Evolutionary conservation across 805 yeast species (phyloP).

Genomic region (Yarrowia divulgata): DNA sequence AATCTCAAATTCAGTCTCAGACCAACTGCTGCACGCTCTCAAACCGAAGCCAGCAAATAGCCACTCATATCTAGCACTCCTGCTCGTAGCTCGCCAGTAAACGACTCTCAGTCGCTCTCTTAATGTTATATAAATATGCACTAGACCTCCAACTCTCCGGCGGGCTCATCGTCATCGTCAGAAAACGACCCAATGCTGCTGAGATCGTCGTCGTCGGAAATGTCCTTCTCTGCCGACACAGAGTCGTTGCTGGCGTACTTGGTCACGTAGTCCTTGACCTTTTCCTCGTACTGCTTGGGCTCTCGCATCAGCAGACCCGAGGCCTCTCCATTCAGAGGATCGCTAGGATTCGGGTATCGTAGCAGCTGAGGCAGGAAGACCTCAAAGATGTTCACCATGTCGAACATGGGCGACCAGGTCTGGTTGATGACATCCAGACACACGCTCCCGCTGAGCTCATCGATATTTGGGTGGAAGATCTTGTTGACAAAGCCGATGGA

Average conservation of each 20-base stretch:
- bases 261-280: conserved; percentile 72
- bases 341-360: conserved; percentile 92
- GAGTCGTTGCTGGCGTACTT: conserved; percentile 67
- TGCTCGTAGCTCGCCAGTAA: conserved; percentile 1
- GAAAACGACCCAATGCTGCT: conserved; percentile 54
- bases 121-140: conserved; percentile 31
- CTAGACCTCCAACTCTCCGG: conserved; percentile 53
- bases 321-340: conserved; percentile 92
- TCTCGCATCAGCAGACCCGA: conserved; percentile 78
- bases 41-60: background rate
- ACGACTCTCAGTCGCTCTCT: conserved; percentile 13
- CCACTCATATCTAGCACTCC: background rate
- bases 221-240: conserved; percentile 57
- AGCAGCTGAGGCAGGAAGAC: conserved; percentile 90
- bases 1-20: background rate
- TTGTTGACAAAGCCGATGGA: conserved; percentile 92
- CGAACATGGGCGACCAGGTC: conserved; percentile 98
- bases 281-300: conserved; percentile 67
- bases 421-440: conserved; percentile 96
- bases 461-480: conserved; percentile 95
- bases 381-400: conserved; percentile 86
- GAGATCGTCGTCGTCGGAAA: conserved; percentile 51
- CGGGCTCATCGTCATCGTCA: conserved; percentile 53
- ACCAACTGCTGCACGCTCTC: background rate
- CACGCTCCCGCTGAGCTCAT: conserved; percentile 85